phyloP scores from a whole-genome alignment of 2,329 filamentous ascomycete species.

The Dactylellina drechsleri region DNA sequence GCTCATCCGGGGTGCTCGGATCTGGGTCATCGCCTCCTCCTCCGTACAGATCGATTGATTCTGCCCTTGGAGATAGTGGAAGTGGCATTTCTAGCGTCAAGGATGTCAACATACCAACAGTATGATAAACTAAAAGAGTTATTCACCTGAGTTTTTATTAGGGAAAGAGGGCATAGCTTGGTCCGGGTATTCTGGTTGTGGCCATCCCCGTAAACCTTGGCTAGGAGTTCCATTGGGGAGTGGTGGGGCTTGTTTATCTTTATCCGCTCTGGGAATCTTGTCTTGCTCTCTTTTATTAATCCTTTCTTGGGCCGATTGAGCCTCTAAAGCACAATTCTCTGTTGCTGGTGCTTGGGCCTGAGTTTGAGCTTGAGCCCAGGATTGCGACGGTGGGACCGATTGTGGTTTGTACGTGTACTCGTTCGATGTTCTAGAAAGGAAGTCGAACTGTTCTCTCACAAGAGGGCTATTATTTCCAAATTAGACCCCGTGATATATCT shows the following conservation, averaged over 20 bases:
- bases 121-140: too few species aligned
- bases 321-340: not conserved
- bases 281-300: not conserved
- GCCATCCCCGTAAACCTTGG: not conserved
- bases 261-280: not conserved
- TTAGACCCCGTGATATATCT: not conserved
- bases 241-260: not conserved
- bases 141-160: too few species aligned
- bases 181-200: not conserved
- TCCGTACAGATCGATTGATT: not conserved
- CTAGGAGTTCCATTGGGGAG: not conserved
- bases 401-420: constrained; percentile 1
- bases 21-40: not conserved
- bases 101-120: too few species aligned
- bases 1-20: not conserved
- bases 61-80: too few species aligned
- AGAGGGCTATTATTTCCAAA: constrained; percentile 5
- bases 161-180: not conserved
- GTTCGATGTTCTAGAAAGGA: not conserved
- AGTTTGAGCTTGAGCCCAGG: not conserved
- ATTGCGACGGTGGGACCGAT: not conserved
- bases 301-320: not conserved
- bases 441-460: constrained; percentile 7
- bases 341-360: not conserved
- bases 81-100: too few species aligned